These are phyloP conservation scores for Ehretia macrophylla DNA, from an alignment of 257 asterid species.

Conservation along the genomic window DNA sequence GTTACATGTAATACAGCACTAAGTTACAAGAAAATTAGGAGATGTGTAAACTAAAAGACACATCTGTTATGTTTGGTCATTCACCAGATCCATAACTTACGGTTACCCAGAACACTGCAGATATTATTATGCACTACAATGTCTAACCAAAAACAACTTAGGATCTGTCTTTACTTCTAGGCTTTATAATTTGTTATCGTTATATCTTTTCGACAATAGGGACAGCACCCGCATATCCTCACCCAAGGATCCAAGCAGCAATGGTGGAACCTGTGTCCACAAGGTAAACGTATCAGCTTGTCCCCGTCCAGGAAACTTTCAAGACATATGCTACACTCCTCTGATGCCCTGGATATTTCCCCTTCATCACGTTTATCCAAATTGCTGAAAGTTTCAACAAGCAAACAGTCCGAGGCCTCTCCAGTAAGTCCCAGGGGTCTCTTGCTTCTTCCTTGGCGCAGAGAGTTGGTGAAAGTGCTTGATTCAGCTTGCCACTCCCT, in stretches of 20 bases:
- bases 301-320: slow-evolving; percentile 75
- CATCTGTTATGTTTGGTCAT: too few relatives aligned
- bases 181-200: slow-evolving; percentile 14
- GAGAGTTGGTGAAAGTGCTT: too few relatives aligned
- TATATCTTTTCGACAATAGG: slow-evolving; percentile 69
- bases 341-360: slow-evolving; percentile 20
- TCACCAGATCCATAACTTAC: too few relatives aligned
- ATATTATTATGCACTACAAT: too few relatives aligned
- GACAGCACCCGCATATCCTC: slow-evolving; percentile 79
- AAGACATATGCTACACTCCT: slow-evolving; percentile 58
- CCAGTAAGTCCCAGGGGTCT: slow-evolving; percentile 69
- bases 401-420: slow-evolving; percentile 48
- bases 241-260: slow-evolving; percentile 80
- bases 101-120: too few relatives aligned
- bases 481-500: too few relatives aligned
- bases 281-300: slow-evolving; percentile 50
- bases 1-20: too few relatives aligned
- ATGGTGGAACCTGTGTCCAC: slow-evolving; percentile 72
- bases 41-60: too few relatives aligned
- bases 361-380: slow-evolving; percentile 24
- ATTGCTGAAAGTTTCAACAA: slow-evolving; percentile 33
- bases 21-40: too few relatives aligned
- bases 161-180: slow-evolving; percentile 10
- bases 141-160: not conserved
- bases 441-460: slow-evolving; percentile 24